These are phyloP conservation scores for Sporodiniella umbellata DNA, from an alignment of 371 early-diverging fungal species.

Conservation along the genomic window DNA sequence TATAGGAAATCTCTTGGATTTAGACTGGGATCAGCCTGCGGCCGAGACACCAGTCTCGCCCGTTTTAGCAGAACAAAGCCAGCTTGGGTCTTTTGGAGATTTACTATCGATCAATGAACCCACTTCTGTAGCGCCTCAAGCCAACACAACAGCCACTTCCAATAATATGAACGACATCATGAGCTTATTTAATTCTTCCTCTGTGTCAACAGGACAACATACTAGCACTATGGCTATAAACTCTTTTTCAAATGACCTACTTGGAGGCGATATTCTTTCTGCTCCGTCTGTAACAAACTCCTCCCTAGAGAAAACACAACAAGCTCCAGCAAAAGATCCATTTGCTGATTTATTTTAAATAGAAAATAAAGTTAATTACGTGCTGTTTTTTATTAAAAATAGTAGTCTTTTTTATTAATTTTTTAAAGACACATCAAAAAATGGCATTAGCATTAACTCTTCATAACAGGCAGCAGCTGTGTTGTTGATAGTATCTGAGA, in stretches of 20 bases:
- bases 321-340: slow-evolving; percentile 20
- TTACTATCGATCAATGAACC: slow-evolving; percentile 28
- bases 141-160: slow-evolving; percentile 2
- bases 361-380: not conserved
- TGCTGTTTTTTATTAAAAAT: not conserved
- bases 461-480: not conserved
- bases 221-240: slow-evolving; percentile 7
- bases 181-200: slow-evolving; percentile 25
- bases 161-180: slow-evolving; percentile 35
- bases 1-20: slow-evolving; percentile 52
- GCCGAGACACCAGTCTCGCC: slow-evolving; percentile 26
- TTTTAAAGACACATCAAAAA: not conserved
- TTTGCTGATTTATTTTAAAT: slow-evolving; percentile 32
- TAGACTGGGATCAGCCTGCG: slow-evolving; percentile 47
- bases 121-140: slow-evolving; percentile 1
- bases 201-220: slow-evolving; percentile 7
- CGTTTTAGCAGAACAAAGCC: slow-evolving; percentile 18
- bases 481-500: not conserved
- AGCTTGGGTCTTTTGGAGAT: slow-evolving; percentile 18
- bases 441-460: not conserved
- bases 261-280: slow-evolving; percentile 5
- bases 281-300: not conserved
- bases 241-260: slow-evolving; percentile 17
- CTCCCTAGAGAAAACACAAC: not conserved
- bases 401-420: not conserved